phyloP scores from a whole-genome alignment of 352 stramenopile species.

The Elongisporangium undulatum region DNA sequence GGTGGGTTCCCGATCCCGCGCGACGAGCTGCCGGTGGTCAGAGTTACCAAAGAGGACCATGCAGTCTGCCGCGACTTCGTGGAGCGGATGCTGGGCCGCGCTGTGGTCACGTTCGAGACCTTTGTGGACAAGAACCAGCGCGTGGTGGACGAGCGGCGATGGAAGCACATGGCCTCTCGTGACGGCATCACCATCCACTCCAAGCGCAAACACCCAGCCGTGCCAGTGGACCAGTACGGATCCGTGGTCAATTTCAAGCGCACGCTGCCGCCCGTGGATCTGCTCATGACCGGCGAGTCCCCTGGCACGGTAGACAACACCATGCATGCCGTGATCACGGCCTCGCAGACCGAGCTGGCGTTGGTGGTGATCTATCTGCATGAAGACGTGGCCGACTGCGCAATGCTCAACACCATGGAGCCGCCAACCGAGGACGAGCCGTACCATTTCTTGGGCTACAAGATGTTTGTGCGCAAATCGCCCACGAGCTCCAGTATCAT shows the following conservation, averaged over 20 bases:
- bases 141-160: conserved; percentile 28
- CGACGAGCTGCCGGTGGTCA: conserved; percentile 24
- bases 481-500: conserved; percentile 9
- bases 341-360: conserved; percentile 37
- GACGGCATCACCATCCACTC: conserved; percentile 38
- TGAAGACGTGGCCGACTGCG: conserved; percentile 48
- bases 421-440: conserved; percentile 31
- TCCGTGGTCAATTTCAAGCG: conserved; percentile 12
- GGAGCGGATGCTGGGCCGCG: conserved; percentile 24
- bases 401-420: conserved; percentile 50
- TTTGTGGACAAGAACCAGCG: conserved; percentile 21
- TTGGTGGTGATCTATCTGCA: conserved; percentile 52
- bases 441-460: conserved; percentile 20
- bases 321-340: conserved; percentile 45
- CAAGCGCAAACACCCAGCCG: conserved; percentile 25
- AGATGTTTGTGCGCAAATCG: background rate
- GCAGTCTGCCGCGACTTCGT: conserved; percentile 23
- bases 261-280: conserved; percentile 13
- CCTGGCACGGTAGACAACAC: conserved; percentile 40
- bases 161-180: conserved; percentile 30
- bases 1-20: conserved; percentile 36
- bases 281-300: conserved; percentile 43
- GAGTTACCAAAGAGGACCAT: conserved; percentile 23
- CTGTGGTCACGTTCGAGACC: conserved; percentile 35
- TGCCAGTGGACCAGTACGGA: conserved; percentile 9